These are phyloP conservation scores for Polytrichum commune DNA, from an alignment of 225 moss, liverwort and hornwort genomes.

Conservation along the genomic window DNA sequence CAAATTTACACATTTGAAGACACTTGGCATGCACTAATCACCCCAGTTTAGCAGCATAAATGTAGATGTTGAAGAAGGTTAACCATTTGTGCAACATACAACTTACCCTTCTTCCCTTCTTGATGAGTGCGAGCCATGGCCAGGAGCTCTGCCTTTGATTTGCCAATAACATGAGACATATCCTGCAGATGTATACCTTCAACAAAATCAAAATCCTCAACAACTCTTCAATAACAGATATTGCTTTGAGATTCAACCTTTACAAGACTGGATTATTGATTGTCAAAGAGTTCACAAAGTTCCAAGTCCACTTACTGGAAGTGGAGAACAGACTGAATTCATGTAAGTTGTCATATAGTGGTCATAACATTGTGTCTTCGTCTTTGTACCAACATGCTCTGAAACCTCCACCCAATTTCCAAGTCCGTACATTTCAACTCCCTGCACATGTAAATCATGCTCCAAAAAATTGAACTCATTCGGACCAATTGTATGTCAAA, in stretches of 20 bases:
- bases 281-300: background rate
- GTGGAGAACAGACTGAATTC: conserved; percentile 85
- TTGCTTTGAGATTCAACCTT: too few species aligned
- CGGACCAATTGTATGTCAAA: too few species aligned
- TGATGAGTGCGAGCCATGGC: conserved; percentile 70
- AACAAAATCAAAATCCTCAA: conserved; percentile 9
- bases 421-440: conserved; percentile 91
- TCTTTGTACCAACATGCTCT: conserved; percentile 96
- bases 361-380: conserved; percentile 76
- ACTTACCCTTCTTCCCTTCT: conserved; percentile 85
- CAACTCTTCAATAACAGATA: conserved; percentile 8
- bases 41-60: background rate
- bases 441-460: conserved; percentile 46
- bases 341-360: conserved; percentile 91
- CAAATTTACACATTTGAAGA: background rate
- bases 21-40: background rate
- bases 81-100: background rate
- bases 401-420: conserved; percentile 95
- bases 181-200: conserved; percentile 47
- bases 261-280: too few species aligned
- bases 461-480: too few species aligned
- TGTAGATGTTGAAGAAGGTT: background rate
- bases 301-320: conserved; percentile 63
- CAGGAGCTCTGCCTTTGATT: conserved; percentile 84
- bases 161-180: conserved; percentile 85